Evolutionary conservation across 1,139 yeast genomes (phyloP), one percentile per base, ranked within the genome.

Genomic region (Geotrichum fermentans): DNA sequence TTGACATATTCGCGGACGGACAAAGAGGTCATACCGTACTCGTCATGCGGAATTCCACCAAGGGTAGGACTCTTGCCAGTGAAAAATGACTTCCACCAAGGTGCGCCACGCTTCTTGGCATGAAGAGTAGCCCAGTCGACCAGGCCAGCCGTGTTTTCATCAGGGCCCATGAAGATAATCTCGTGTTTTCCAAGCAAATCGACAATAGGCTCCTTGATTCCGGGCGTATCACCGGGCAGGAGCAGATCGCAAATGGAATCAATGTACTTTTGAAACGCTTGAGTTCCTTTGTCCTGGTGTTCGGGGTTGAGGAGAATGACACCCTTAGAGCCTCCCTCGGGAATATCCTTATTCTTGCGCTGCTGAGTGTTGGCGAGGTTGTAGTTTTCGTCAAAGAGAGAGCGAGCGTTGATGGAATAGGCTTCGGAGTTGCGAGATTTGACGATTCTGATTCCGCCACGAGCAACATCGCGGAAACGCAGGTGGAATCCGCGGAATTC

Each of bases 71-170:
- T 79, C 73, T 92, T 92, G 59, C 98, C 98, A 39, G 98, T 92
- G 70, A 92, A 83, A 75, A 92, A 92, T 1, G 97, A 92, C 71
- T 89, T 90, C 98, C 98, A 92, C 96, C 96, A 89, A 55, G 96
- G 92, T 45, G 97, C 96, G 55, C 96, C 96, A 68, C 98, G 82
- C 54, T 73, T 72, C 63, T 87, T 81, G 36, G 98, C 98, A 65
- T 92, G 98, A 58, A 81, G 72, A 40, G 97, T 92, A n/a, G 98
- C 98, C 98, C 98, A 92, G 68, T 92, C 90, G 50, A 90, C 96
- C 63, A 86, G 82, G 29, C 83, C 84, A 33, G 98, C 97, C 52
- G 97, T 89, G 68, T 96, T 95, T 74, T 92, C 98, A 72, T 92
- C 98, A 18, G 98, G 98, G 48, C 98, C 98, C 80, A 92, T 84